Percentiles rank a stretch among this genome's conserved stretches.
These are phyloP conservation scores for Hypocrella siamensis DNA, from an alignment of 2,329 filamentous ascomycete genomes.

Conservation along the genomic window DNA sequence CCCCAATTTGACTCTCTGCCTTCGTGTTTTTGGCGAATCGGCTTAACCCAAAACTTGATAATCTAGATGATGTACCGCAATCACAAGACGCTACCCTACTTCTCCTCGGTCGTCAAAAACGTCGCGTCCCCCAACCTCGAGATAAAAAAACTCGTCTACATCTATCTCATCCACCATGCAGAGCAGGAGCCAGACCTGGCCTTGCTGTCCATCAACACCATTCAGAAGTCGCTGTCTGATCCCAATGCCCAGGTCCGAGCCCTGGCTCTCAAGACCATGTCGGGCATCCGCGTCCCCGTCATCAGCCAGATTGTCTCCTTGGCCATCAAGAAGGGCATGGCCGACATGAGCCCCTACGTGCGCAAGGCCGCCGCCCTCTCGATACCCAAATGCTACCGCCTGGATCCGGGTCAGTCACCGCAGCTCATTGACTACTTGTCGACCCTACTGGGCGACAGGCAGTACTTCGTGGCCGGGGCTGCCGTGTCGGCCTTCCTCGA, in stretches of 20 bases:
- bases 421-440: slow-evolving; percentile 73
- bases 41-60: no score
- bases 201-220: slow-evolving; percentile 93
- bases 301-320: slow-evolving; percentile 96
- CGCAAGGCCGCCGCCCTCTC: slow-evolving; percentile 84
- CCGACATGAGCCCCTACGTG: slow-evolving; percentile 89
- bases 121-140: slow-evolving; percentile 86
- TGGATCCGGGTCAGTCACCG: slow-evolving; percentile 74
- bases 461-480: slow-evolving; percentile 92
- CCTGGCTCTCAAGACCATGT: slow-evolving; percentile 91
- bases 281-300: slow-evolving; percentile 87
- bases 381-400: slow-evolving; percentile 86
- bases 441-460: slow-evolving; percentile 69
- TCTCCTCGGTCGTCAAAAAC: slow-evolving; percentile 97
- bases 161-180: slow-evolving; percentile 92
- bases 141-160: slow-evolving; percentile 97
- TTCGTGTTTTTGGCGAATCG: no score
- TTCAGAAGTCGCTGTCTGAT: slow-evolving; percentile 93
- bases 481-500: slow-evolving; percentile 82
- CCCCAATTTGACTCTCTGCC: no score
- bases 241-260: slow-evolving; percentile 79
- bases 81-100: slow-evolving; percentile 79
- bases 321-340: slow-evolving; percentile 84
- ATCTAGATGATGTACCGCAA: slow-evolving; percentile 95
- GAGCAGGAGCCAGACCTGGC: slow-evolving; percentile 92